Percentiles rank a stretch among this genome's conserved stretches.
Evolutionary conservation across 2,329 filamentous ascomycete species (phyloP).

Genomic region (Trichoderma sp.): DNA sequence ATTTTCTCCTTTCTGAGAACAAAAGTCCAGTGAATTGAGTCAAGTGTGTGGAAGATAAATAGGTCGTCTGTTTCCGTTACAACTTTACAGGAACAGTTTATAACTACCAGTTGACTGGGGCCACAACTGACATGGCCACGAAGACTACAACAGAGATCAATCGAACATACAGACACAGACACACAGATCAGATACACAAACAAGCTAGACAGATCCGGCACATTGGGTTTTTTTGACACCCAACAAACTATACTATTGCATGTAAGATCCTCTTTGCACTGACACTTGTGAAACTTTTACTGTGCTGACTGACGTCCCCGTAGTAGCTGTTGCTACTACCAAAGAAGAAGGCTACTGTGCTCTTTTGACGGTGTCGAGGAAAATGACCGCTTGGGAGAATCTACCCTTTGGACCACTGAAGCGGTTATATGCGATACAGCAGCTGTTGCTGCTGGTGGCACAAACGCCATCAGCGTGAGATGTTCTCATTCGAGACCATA

Average conservation of each 20-base stretch:
- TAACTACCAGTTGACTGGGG: background rate
- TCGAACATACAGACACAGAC: no score
- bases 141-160: background rate
- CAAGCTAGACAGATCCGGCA: no score
- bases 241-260: background rate
- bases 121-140: background rate
- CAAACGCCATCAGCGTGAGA: background rate
- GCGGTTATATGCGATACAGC: no score
- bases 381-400: background rate
- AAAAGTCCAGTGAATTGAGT: background rate
- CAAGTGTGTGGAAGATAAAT: background rate
- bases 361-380: background rate
- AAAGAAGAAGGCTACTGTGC: background rate
- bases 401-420: no score
- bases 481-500: no score
- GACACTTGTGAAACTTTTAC: background rate
- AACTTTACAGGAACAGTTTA: background rate
- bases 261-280: background rate
- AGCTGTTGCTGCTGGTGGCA: no score
- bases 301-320: background rate
- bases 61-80: background rate
- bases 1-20: accelerated
- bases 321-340: background rate
- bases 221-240: no score
- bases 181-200: no score